These are phyloP conservation scores for Gigaspora rosea DNA, from an alignment of 192 early-diverging fungal genomes.

Conservation along the genomic window DNA sequence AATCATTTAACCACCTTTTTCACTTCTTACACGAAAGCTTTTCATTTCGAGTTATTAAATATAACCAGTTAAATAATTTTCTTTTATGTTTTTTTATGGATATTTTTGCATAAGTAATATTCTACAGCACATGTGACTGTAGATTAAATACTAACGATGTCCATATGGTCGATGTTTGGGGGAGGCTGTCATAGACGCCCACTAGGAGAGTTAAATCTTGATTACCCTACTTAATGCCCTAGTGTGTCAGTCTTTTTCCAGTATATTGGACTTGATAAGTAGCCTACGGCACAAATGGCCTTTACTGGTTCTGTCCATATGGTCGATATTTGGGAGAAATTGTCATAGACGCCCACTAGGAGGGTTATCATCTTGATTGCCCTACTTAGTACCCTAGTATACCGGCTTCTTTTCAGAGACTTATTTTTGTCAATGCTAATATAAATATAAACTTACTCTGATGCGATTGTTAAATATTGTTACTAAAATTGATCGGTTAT, in stretches of 20 bases:
- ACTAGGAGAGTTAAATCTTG: too few species aligned
- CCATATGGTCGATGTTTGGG: conserved; percentile 19
- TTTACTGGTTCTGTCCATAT: background rate
- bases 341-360: conserved; percentile 13
- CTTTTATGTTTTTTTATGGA: too few species aligned
- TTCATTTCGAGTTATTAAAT: too few species aligned
- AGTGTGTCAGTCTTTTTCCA: background rate
- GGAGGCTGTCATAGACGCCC: conserved; percentile 17
- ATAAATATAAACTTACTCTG: background rate
- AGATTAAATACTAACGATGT: too few species aligned
- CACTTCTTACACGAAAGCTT: too few species aligned
- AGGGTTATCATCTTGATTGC: too few species aligned
- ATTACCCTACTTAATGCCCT: background rate
- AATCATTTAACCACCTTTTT: too few species aligned
- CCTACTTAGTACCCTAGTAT: background rate
- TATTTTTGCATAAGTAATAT: conserved; percentile 14
- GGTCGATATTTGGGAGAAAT: conserved; percentile 12
- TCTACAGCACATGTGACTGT: conserved; percentile 17
- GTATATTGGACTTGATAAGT: conserved; percentile 13
- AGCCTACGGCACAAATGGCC: too few species aligned
- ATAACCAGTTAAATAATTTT: too few species aligned
- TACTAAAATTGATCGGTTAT: background rate
- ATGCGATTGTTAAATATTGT: background rate
- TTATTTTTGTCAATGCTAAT: background rate
- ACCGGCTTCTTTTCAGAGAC: background rate